A percentile compares a stretch with the other conserved stretches of the same genome.
Evolutionary conservation across 345 rosid genomes (phyloP).

Genomic region (Crucihimalaya himalaica): DNA sequence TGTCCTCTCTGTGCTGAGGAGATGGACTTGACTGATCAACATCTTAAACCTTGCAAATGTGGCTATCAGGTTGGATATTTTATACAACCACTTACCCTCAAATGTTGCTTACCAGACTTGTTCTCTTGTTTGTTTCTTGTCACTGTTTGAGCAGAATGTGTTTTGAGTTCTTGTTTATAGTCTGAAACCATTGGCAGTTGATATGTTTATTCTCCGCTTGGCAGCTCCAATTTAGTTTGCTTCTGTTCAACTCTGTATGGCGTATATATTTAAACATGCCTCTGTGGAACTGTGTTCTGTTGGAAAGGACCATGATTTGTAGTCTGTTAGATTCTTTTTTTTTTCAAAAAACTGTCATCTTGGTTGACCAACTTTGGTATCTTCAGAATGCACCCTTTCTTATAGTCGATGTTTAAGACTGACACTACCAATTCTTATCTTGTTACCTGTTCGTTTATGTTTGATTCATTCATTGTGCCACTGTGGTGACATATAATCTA

Average conservation of each 20-base stretch:
- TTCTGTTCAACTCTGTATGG: background rate
- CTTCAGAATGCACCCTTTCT: constrained; percentile 9
- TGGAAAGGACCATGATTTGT: background rate
- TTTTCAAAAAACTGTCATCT: background rate
- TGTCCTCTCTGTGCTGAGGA: constrained; percentile 96
- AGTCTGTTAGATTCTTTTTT: background rate
- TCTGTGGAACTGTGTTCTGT: background rate
- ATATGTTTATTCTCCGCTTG: background rate
- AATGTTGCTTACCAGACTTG: background rate
- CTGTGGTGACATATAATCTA: background rate
- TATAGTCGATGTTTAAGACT: background rate
- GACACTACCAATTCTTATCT: background rate
- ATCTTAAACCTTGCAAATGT: constrained; percentile 94
- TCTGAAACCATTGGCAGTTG: background rate
- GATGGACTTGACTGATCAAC: constrained; percentile 97
- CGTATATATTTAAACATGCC: background rate
- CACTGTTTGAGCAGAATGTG: background rate
- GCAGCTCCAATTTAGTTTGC: background rate
- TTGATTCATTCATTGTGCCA: background rate
- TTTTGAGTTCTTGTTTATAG: background rate
- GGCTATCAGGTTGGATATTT: constrained; percentile 72
- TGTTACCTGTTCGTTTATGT: background rate
- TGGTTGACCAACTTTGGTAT: background rate
- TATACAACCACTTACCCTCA: background rate
- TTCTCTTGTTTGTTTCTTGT: constrained; percentile 4